Evolutionary conservation across 208 protist genomes (phyloP).

Genomic region (Leishmania guyanensis): DNA sequence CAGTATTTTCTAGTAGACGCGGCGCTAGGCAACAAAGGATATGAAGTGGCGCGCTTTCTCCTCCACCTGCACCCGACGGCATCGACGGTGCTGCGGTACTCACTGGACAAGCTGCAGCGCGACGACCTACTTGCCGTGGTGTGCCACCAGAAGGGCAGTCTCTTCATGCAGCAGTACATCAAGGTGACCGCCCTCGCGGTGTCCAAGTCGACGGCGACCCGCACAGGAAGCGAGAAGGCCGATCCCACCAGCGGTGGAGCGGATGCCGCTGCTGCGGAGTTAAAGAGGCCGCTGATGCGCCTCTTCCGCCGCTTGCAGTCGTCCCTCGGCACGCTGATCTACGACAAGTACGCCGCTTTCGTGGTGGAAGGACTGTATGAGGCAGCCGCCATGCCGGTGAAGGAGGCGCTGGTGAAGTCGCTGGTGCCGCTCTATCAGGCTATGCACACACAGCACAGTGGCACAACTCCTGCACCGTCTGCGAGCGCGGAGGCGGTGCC

Average conservation of each 20-base stretch:
- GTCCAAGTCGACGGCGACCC: conserved; percentile 3
- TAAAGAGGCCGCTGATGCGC: conserved; percentile 36
- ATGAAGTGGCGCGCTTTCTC: conserved; percentile 72
- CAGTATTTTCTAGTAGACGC: conserved; percentile 75
- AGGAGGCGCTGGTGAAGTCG: conserved; percentile 76
- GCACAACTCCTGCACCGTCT: background rate
- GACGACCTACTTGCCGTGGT: conserved; percentile 57
- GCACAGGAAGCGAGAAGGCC: background rate
- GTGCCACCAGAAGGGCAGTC: conserved; percentile 60
- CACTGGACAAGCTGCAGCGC: conserved; percentile 70
- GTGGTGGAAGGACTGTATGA: conserved; percentile 84
- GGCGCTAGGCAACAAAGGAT: conserved; percentile 51
- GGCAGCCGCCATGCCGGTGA: conserved; percentile 56
- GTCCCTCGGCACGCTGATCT: conserved; percentile 45
- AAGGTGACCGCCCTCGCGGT: conserved; percentile 30
- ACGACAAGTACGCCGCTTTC: conserved; percentile 70
- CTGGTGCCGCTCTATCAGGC: conserved; percentile 72
- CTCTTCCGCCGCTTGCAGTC: conserved; percentile 63
- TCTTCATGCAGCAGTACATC: conserved; percentile 82
- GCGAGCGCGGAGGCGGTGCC: background rate
- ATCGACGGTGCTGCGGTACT: conserved; percentile 56
- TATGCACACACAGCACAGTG: conserved; percentile 18
- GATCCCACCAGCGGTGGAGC: background rate
- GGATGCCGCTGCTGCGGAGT: background rate
- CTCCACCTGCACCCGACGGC: conserved; percentile 70